phyloP scores from a whole-genome alignment of 2,329 filamentous ascomycete species.

The Pseudogymnoascus sp. region DNA sequence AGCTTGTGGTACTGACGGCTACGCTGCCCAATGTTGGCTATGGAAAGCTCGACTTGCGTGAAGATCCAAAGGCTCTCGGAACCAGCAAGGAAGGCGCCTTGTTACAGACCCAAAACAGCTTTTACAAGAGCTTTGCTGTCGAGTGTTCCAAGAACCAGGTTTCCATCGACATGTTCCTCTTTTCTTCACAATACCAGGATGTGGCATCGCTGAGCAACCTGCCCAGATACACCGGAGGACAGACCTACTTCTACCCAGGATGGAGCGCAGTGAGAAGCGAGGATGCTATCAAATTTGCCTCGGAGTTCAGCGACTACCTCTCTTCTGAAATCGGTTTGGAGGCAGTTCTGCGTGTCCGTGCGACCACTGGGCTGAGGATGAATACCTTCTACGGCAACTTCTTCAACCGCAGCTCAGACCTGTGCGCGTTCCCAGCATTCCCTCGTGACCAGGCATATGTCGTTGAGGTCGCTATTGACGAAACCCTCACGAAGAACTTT shows the following conservation, averaged over 20 bases:
- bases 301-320: constrained; percentile 94
- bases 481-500: constrained; percentile 82
- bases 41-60: constrained; percentile 84
- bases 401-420: constrained; percentile 95
- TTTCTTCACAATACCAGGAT: constrained; percentile 93
- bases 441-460: constrained; percentile 96
- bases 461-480: constrained; percentile 95
- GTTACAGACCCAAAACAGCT: constrained; percentile 86
- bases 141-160: constrained; percentile 99
- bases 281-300: constrained; percentile 95
- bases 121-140: constrained; percentile 98
- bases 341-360: constrained; percentile 88
- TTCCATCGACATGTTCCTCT: constrained; percentile 96
- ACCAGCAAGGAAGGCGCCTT: constrained; percentile 85
- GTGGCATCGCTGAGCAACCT: constrained; percentile 94
- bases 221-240: constrained; percentile 89
- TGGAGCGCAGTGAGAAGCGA: constrained; percentile 93
- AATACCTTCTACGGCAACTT: constrained; percentile 96
- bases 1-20: constrained; percentile 84
- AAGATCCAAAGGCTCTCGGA: constrained; percentile 91
- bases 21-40: constrained; percentile 83
- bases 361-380: constrained; percentile 90
- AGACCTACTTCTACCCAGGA: constrained; percentile 97
- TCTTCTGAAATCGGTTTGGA: constrained; percentile 93
- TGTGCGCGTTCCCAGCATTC: constrained; percentile 96